Evolutionary conservation across 305 asterid genomes (phyloP).

Genomic region (Solanum hybrid): DNA sequence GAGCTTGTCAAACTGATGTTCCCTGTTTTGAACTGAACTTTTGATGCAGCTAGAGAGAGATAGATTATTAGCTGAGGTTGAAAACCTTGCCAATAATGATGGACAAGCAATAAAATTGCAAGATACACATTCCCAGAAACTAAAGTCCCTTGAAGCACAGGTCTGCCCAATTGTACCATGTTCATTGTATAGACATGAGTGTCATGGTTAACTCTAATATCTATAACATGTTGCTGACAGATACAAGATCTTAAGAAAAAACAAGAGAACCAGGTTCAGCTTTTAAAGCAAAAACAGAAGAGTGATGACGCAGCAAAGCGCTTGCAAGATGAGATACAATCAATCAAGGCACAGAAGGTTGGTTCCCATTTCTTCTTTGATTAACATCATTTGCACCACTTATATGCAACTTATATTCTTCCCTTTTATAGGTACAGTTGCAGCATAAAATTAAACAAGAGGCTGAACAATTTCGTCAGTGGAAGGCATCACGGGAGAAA

Average conservation of each 20-base stretch:
- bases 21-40: constrained; percentile 4
- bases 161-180: constrained; percentile 20
- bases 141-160: constrained; percentile 89
- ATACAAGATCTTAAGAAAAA: constrained; percentile 97
- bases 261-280: constrained; percentile 93
- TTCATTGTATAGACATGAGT: not conserved
- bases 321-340: constrained; percentile 92
- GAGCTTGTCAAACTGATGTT: constrained; percentile 13
- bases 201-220: constrained; percentile 2
- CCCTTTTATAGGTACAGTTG: constrained; percentile 63
- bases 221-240: constrained; percentile 25
- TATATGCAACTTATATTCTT: not conserved
- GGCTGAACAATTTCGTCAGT: constrained; percentile 94
- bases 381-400: not conserved
- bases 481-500: constrained; percentile 98
- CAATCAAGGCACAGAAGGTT: constrained; percentile 97
- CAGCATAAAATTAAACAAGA: constrained; percentile 97
- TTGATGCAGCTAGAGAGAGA: constrained; percentile 76
- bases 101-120: constrained; percentile 83
- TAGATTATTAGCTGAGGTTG: constrained; percentile 76
- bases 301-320: constrained; percentile 96
- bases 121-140: constrained; percentile 79
- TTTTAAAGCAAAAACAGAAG: constrained; percentile 90
- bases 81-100: constrained; percentile 86
- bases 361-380: constrained; percentile 7